Evolutionary conservation across 106 monocot genomes (phyloP), one percentile per base, ranked within the genome.

Genomic region (Dioscorea alata): DNA sequence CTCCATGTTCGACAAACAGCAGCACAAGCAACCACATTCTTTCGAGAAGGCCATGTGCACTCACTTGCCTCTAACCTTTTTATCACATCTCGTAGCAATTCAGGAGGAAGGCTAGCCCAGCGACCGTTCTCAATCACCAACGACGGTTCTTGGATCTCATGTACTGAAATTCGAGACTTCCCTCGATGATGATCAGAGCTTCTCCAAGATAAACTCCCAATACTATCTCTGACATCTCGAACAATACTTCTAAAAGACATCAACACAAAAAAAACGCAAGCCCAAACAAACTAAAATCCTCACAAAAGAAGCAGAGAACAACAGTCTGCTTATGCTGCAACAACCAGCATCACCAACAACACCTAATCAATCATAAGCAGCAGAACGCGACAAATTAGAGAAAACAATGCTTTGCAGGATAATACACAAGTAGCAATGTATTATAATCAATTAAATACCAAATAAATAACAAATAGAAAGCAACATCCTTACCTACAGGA

Each of bases 71-170:
- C 83, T 68, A 84, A 64, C 57, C 83, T 70, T 51, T 71, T 75
- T 34, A 84, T 75, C 35, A 84, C 75, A 71, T 84, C 83, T 16
- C 79, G 61, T 20, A 84, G 72, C 16, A 84, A 68, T 65, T 84
- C 83, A 7, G 79, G 83, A 57, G 83, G 83, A 49, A 84, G 75
- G 23, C 50, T 63, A 23, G 83, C 79, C 83, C 83, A 84, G n/a
- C 70, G 62, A 33, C 79, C 75, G 10, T 71, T 54, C 68, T 71
- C 79, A 28, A 79, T 17, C 16, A 75, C 51, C 4, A 59, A 50
- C 49, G 71, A 33, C 12, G 32, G 50, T 14, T 73, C 62, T 21
- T 59, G 64, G 16, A 75, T 71, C 63, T 79, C 75, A 59, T 79
- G 66, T 22, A 72, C 72, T 33, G 71, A 71, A 23, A 71, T 49